These are phyloP conservation scores for Boletus tomentosulus DNA, from an alignment of 768 basidiomycete genomes.

Conservation along the genomic window DNA sequence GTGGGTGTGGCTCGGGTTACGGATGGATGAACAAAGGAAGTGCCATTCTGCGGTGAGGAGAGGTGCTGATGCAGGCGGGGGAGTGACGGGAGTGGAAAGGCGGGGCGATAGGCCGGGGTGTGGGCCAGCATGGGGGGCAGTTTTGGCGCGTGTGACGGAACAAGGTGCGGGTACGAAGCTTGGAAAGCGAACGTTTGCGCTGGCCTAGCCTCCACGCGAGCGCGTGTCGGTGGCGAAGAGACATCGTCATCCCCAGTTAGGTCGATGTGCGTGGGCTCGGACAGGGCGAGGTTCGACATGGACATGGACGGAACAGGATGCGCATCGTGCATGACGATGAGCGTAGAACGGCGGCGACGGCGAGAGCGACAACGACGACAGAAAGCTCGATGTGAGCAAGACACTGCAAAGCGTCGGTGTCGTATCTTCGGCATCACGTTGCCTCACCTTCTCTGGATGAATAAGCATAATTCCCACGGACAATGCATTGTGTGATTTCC, in stretches of 20 bases:
- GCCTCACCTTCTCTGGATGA: constrained; percentile 13
- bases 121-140: constrained; percentile 16
- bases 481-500: constrained; percentile 11
- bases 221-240: constrained; percentile 23
- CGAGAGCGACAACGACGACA: not conserved
- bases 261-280: constrained; percentile 59
- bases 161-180: constrained; percentile 20
- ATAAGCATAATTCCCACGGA: constrained; percentile 24
- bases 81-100: constrained; percentile 45
- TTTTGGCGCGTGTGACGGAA: constrained; percentile 26
- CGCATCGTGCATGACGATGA: constrained; percentile 25
- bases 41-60: constrained; percentile 21
- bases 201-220: constrained; percentile 38
- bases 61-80: constrained; percentile 21
- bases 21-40: constrained; percentile 20
- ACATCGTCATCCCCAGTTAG: constrained; percentile 69
- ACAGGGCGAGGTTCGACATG: constrained; percentile 33
- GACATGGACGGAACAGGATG: constrained; percentile 31
- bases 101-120: constrained; percentile 41
- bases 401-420: constrained; percentile 16
- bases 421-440: constrained; percentile 24
- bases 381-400: not conserved
- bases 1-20: constrained; percentile 19
- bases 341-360: constrained; percentile 1
- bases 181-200: constrained; percentile 23